These are phyloP conservation scores for Ogataea kodamae DNA, from an alignment of 805 yeast genomes.

Conservation along the genomic window DNA sequence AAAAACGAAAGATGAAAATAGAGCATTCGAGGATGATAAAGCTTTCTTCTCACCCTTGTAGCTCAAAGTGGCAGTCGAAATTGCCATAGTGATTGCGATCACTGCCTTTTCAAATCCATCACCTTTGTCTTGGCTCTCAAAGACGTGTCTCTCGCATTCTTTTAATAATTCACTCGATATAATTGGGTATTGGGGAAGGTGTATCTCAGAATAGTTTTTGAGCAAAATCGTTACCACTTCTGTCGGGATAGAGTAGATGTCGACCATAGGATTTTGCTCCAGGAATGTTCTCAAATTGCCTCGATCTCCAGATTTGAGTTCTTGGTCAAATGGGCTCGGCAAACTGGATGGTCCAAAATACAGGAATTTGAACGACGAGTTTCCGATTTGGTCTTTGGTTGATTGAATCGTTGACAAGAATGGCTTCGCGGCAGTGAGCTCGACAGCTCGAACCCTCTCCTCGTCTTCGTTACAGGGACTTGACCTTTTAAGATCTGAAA, in stretches of 20 bases:
- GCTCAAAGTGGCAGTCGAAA: conserved; percentile 1
- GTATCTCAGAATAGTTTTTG: conserved; percentile 13
- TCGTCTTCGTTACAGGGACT: background rate
- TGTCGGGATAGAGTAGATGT: conserved; percentile 14
- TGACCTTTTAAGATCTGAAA: conserved; percentile 3
- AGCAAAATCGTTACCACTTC: conserved; percentile 13
- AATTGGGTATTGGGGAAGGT: conserved; percentile 19
- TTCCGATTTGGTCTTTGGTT: conserved; percentile 1
- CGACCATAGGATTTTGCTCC: conserved; percentile 16
- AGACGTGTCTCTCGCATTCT: conserved; percentile 9
- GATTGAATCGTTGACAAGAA: background rate
- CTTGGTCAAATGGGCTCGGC: conserved; percentile 16
- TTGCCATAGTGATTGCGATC: conserved; percentile 1
- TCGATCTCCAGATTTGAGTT: conserved; percentile 8
- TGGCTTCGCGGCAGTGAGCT: background rate
- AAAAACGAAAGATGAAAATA: conserved; percentile 1
- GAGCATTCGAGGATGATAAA: conserved; percentile 1
- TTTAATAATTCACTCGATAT: conserved; percentile 13
- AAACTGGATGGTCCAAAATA: conserved; percentile 12
- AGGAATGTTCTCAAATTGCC: conserved; percentile 10
- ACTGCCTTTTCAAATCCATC: background rate
- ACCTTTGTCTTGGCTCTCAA: background rate
- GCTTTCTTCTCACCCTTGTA: conserved; percentile 1
- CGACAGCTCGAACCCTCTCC: background rate
- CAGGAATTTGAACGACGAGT: conserved; percentile 3